Percentiles rank a stretch among this genome's conserved stretches.
These are phyloP conservation scores for Termitomyces sp. DNA, from an alignment of 768 basidiomycete species.

Conservation along the genomic window DNA sequence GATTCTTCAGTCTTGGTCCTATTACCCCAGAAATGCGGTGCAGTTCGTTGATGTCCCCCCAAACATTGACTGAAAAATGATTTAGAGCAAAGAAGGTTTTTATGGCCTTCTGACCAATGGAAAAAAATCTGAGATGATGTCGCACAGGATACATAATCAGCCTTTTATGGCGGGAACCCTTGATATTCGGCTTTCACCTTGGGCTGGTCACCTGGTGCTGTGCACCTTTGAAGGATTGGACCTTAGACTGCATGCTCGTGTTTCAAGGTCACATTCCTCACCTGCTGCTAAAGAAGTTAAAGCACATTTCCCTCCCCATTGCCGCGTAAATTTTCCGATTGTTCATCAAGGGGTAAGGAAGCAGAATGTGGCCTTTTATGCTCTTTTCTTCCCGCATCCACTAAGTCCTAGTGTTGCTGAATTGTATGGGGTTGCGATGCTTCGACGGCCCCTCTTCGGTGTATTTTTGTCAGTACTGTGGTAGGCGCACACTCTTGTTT, in stretches of 20 bases:
- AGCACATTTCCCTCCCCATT: not conserved
- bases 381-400: not conserved
- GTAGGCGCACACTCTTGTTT: not conserved
- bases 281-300: not conserved
- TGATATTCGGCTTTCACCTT: not conserved
- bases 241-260: not conserved
- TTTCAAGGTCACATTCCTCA: not conserved
- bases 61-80: not conserved
- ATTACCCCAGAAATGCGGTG: constrained; percentile 6
- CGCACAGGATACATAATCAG: not conserved
- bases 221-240: not conserved
- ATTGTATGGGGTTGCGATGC: not conserved
- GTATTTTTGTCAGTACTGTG: not conserved
- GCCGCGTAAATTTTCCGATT: not conserved
- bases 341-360: not conserved
- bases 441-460: not conserved
- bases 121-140: not conserved
- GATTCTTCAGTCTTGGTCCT: not conserved
- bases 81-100: not conserved
- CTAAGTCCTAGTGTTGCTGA: not conserved
- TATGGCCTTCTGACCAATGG: not conserved
- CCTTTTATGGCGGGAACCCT: not conserved
- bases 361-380: not conserved
- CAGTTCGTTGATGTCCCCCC: constrained; percentile 5
- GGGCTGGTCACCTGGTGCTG: not conserved